Evolutionary conservation across 1,284 basidiomycete species (phyloP), one percentile per base, ranked within the genome.

Genomic region (Baeospora myosura): DNA sequence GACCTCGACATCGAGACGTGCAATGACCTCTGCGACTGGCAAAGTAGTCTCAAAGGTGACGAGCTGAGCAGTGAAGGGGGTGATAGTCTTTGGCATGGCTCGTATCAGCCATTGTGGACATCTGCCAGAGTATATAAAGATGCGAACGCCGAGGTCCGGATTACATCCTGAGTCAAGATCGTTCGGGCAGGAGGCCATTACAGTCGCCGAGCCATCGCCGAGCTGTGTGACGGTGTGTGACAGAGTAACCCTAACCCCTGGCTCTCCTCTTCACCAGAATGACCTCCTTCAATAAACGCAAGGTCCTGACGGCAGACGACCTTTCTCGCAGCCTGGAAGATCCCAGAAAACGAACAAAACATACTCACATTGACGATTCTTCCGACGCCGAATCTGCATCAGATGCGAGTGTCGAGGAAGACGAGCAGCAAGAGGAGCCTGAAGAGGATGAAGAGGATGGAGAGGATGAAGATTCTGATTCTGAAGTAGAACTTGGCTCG

Each of bases 21-120:
- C 47, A 23, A 68, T 54, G 20, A 75, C 68, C 37, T 70, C 63
- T 3, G 55, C 41, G 47, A 67, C 60, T 0, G 68, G 56, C 1
- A 71, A 52, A 6, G 60, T 49, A 0, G 71, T 72, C 8, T 67
- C 65, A 49, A 68, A 65, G 2, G 64, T 66, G 46, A 77, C 60
- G 11, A 72, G 62, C 43, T 70, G 64, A 25, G 63, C 62, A 4
- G 61, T 59, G 44, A 68, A 55, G 2, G 61, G 51, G 22, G 60
- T 60, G 29, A 64, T 46, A 4, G 61, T 53, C 47, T 59, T 65
- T 39, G 50, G 44, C 4, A 33, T 22, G 31, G 30, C 16, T 54
- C 57, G 60, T 22, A 29, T 17, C 20, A 30, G 40, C 39, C 18
- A 42, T 33, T 21, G 41, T 4, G 4, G n/a, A 28, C 8, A 8